Conservation (phyloP, 495 filamentous ascomycete genomes). For the Penicillium silybi region DNA sequence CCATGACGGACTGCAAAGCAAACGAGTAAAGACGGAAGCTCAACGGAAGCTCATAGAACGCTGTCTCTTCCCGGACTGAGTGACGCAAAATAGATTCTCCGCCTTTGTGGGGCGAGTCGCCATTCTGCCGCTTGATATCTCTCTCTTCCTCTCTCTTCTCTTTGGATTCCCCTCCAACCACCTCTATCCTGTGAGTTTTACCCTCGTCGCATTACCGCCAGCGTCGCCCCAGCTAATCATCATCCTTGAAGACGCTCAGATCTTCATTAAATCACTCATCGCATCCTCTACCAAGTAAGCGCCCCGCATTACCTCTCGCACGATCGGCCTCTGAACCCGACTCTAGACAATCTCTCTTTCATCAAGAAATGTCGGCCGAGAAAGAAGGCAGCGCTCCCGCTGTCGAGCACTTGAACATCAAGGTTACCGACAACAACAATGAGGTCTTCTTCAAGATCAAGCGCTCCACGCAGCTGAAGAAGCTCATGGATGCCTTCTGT, state of each 20-base stretch:
- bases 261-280: neutral
- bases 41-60: slow-evolving; percentile 4
- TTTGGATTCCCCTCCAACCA: neutral
- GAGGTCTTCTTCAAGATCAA: slow-evolving; percentile 99
- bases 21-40: neutral
- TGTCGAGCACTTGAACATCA: slow-evolving; percentile 94
- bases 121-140: slow-evolving; percentile 26
- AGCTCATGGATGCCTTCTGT: slow-evolving; percentile 98
- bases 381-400: slow-evolving; percentile 51
- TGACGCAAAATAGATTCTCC: slow-evolving; percentile 43
- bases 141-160: slow-evolving; percentile 11
- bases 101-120: slow-evolving; percentile 26
- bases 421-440: slow-evolving; percentile 99
- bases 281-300: slow-evolving; percentile 5
- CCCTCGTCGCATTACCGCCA: neutral
- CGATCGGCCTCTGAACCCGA: slow-evolving; percentile 2
- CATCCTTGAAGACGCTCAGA: neutral
- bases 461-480: slow-evolving; percentile 90
- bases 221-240: neutral
- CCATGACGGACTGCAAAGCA: slow-evolving; percentile 40
- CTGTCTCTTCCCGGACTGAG: neutral
- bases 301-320: neutral
- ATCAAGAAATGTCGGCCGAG: slow-evolving; percentile 19
- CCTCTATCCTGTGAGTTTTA: slow-evolving; percentile 1
- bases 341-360: neutral